phyloP scores from a whole-genome alignment of 345 rosid genomes.

The Eucalyptus caleyi region DNA sequence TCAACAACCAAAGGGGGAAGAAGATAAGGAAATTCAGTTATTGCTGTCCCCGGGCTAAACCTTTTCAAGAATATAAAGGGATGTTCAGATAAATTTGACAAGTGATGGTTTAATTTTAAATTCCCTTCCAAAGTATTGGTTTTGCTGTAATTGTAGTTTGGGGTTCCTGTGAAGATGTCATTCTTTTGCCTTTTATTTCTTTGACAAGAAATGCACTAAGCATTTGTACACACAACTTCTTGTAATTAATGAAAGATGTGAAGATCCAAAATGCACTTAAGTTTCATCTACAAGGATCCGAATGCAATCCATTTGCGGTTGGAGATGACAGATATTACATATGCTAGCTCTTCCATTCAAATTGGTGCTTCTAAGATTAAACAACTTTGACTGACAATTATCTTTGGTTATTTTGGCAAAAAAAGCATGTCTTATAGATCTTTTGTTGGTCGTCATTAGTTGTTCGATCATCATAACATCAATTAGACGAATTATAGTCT shows the following conservation, averaged over 20 bases:
- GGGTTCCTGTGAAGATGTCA: not conserved
- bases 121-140: not conserved
- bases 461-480: too few relatives aligned
- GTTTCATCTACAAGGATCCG: not conserved
- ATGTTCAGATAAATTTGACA: not conserved
- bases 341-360: not conserved
- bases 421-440: not conserved
- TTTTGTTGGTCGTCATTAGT: not conserved
- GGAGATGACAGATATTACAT: not conserved
- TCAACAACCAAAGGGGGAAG: not conserved
- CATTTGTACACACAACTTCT: not conserved
- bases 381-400: not conserved
- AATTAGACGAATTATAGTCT: not conserved
- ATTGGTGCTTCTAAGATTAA: not conserved
- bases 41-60: not conserved
- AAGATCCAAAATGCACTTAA: not conserved
- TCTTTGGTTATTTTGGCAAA: too few relatives aligned
- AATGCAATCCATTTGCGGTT: not conserved
- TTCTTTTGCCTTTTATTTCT: not conserved
- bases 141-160: not conserved
- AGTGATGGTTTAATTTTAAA: not conserved
- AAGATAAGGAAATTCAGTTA: not conserved
- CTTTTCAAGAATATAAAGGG: not conserved
- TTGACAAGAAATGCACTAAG: not conserved
- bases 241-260: not conserved